Base-by-base conservation (phyloP, 2,329 filamentous ascomycete genomes). In the Penicillium sp. region DNA sequence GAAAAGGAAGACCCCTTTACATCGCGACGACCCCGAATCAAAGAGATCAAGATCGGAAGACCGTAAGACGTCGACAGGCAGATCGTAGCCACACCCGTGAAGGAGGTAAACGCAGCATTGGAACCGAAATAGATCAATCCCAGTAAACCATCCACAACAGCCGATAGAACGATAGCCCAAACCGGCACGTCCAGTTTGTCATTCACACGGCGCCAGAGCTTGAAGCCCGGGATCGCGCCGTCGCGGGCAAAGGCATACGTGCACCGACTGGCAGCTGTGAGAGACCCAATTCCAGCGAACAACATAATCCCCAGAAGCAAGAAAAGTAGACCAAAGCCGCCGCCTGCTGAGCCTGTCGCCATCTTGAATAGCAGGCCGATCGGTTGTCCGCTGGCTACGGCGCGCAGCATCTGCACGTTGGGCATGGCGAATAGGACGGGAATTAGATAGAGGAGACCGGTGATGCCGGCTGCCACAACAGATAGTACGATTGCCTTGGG, bases 111-210 rank as follows among this genome's bases (percentile, higher is more conserved):
- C 0, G 88, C 88, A 0, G 86, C 85, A 0, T 81, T 80, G 1
- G 83, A 87, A 9, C 88, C 88, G 56, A 91, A 89, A 72, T 88
- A 91, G 67, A 91, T 89, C 56, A 88, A 77, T 0, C 87, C 87
- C 0, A 91, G 77, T 10, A 90, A 71, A 57, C 82, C 86, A 66
- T 87, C 83, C 36, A 91, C 80, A 0, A 76, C 63, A 0, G 86
- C 84, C 0, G 86, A 88, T 2, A 91, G 75, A 3, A 83, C 72
- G 6, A 91, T 76, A 1, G 83, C 86, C 75, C 77, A 82, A 1
- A 92, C 72, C 0, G 88, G 88, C 46, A 91, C 82, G 49, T 85
- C 82, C 42, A 88, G 77, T 2, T 72, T 75, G 52, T 75, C 76
- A 69, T 87, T 81, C 36, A 90, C 85, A 38, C 75, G 75, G 42